Base-by-base conservation (phyloP, 768 basidiomycete genomes). In the Astraeus odoratus region DNA sequence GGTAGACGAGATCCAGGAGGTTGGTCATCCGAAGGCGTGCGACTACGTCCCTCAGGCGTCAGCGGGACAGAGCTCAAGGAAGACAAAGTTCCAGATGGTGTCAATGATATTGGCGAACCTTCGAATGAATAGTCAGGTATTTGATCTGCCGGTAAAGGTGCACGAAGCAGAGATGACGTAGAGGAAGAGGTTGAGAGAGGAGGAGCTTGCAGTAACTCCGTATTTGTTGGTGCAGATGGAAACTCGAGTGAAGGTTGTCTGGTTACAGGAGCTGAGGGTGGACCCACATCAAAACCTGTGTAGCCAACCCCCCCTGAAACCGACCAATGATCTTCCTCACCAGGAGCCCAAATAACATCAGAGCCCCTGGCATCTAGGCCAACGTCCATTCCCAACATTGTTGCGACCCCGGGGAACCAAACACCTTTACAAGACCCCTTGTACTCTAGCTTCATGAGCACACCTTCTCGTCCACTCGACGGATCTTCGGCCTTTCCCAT, bases 391-490 rank as follows among this genome's bases (percentile, higher is more conserved):
- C 86, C 88, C 16, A 91, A 70, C 54, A 87, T 67, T 3, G 84
- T 89, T 3, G 88, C 88, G 4, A 88, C 86, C 2, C 86, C 88
- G 31, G 86, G 81, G 56, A 80, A 88, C 83, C 85, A 90, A 35
- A 90, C 66, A 10, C 83, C 83, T 49, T 77, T 80, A 63, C 86
- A 89, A 3, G 77, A 74, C 30, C 75, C 86, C 50, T 78, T 81
- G 58, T 86, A 88, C 45, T 83, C 77, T 13, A 89, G 62, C 33
- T 74, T 70, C 72, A 88, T 74, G 26, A 82, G 51, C 15, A 83
- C 61, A 15, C 85, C 84, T 50, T 75, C 77, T 18, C 58, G 53
- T 31, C 64, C 63, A 48, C 57, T 61, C 46, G 59, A 66, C n/a
- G 49, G 52, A 53, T 68, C 68, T 43, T 50, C 65, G 36, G 61